A percentile compares a stretch with the other conserved stretches of the same genome.
Conservation (phyloP, 208 protist genomes). For the Trypanosoma rangeli region DNA sequence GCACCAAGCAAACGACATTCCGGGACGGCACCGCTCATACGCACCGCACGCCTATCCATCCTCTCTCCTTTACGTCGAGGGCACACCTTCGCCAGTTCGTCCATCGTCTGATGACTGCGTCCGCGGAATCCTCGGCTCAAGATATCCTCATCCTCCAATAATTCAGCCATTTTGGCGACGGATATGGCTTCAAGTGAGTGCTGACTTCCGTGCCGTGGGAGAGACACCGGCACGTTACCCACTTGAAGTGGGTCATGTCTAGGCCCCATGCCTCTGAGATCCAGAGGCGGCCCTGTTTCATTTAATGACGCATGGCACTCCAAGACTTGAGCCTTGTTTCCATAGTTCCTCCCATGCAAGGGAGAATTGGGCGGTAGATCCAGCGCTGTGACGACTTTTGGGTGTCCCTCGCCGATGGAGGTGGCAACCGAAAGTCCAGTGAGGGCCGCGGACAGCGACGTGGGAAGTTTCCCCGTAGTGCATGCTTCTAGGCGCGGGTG, state of each 20-base stretch:
- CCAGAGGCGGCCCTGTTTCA: background rate
- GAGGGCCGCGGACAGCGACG: conserved; percentile 7
- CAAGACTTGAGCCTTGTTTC: background rate
- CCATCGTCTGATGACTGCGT: background rate
- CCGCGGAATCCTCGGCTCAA: conserved; percentile 1
- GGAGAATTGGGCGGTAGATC: background rate
- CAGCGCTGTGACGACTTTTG: background rate
- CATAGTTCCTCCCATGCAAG: background rate
- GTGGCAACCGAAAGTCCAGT: conserved; percentile 4
- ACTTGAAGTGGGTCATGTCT: background rate
- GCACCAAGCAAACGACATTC: conserved; percentile 5
- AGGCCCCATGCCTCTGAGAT: background rate
- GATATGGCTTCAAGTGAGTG: background rate
- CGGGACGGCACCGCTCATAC: background rate
- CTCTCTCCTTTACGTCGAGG: background rate
- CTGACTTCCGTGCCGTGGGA: background rate
- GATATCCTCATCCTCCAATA: background rate
- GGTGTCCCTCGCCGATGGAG: background rate
- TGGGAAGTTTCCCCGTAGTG: background rate
- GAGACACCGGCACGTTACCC: background rate
- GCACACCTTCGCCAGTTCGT: background rate
- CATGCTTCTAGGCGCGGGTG: background rate
- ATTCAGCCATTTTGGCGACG: background rate
- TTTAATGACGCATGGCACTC: background rate
- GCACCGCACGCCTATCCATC: background rate